Percentiles rank a stretch among this genome's conserved stretches.
Conservation (phyloP, 2,329 filamentous ascomycete genomes). For the Sarocladium strictum region DNA sequence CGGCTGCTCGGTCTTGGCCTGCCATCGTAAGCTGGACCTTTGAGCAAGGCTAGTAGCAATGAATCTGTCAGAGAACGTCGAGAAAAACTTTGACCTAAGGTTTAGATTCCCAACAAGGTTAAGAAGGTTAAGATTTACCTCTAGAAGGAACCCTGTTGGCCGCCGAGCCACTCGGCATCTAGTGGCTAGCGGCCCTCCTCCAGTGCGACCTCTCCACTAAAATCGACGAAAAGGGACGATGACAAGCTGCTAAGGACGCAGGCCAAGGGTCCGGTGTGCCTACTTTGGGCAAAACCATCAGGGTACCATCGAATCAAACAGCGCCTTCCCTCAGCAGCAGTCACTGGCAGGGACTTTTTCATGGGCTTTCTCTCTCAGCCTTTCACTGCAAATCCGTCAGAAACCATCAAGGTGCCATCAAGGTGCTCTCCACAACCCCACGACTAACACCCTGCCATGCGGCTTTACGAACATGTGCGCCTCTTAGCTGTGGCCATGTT, state of each 20-base stretch:
- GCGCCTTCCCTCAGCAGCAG: background rate
- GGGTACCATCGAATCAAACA: slow-evolving; percentile 8
- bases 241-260: background rate
- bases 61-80: background rate
- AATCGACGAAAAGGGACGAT: too few relatives aligned
- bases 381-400: background rate
- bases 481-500: background rate
- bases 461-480: background rate
- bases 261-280: background rate
- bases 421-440: background rate
- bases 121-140: background rate
- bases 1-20: too few relatives aligned
- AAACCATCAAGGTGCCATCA: slow-evolving; percentile 7
- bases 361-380: too few relatives aligned
- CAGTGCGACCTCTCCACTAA: background rate
- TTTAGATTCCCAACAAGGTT: slow-evolving; percentile 1
- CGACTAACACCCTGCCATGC: background rate
- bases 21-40: too few relatives aligned
- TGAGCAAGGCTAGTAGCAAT: background rate
- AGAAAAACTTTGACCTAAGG: background rate
- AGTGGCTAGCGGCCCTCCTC: background rate
- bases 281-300: slow-evolving; percentile 6
- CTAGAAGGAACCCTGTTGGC: background rate
- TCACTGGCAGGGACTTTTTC: background rate
- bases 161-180: background rate